A percentile compares a stretch with the other conserved stretches of the same genome.
These are phyloP conservation scores for Cyberlindnera xishuangbannaensis DNA, from an alignment of 805 yeast species.

Conservation along the genomic window DNA sequence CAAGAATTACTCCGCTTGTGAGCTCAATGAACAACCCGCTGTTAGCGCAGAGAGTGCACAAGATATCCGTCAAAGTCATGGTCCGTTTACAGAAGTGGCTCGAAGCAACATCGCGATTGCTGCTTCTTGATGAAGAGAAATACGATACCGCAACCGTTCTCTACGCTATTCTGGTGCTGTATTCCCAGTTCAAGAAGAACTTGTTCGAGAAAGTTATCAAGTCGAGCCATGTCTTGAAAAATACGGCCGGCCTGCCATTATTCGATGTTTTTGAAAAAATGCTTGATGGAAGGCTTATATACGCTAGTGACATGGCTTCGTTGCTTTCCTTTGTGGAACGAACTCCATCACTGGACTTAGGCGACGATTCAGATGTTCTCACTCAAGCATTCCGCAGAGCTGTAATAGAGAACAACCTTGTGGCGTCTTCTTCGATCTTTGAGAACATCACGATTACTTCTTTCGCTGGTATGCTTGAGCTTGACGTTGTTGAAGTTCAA, in stretches of 20 bases:
- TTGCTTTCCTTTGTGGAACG: not conserved
- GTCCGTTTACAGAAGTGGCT: constrained; percentile 18
- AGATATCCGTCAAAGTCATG: constrained; percentile 14
- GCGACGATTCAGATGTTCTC: not conserved
- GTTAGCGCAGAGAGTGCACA: constrained; percentile 1
- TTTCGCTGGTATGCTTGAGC: constrained; percentile 10
- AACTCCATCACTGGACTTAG: too few species aligned
- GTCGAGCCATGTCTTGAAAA: constrained; percentile 5
- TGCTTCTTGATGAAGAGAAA: constrained; percentile 8
- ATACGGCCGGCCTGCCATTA: constrained; percentile 8
- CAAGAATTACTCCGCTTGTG: constrained; percentile 16
- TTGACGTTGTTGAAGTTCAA: constrained; percentile 7
- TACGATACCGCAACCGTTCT: constrained; percentile 11
- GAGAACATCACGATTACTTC: constrained; percentile 12
- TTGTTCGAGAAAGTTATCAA: constrained; percentile 10
- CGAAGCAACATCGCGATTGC: constrained; percentile 18
- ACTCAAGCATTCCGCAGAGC: constrained; percentile 5
- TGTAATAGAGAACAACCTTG: constrained; percentile 17
- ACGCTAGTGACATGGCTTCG: constrained; percentile 10
- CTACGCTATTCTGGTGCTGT: constrained; percentile 13
- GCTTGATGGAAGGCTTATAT: constrained; percentile 10
- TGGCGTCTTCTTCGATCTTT: constrained; percentile 12
- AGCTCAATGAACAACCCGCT: constrained; percentile 1
- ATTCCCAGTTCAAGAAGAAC: constrained; percentile 10
- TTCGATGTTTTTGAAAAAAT: constrained; percentile 13